These are phyloP conservation scores for Chlorokybus atmophyticus DNA, from an alignment of 139 green algal species.

Conservation along the genomic window DNA sequence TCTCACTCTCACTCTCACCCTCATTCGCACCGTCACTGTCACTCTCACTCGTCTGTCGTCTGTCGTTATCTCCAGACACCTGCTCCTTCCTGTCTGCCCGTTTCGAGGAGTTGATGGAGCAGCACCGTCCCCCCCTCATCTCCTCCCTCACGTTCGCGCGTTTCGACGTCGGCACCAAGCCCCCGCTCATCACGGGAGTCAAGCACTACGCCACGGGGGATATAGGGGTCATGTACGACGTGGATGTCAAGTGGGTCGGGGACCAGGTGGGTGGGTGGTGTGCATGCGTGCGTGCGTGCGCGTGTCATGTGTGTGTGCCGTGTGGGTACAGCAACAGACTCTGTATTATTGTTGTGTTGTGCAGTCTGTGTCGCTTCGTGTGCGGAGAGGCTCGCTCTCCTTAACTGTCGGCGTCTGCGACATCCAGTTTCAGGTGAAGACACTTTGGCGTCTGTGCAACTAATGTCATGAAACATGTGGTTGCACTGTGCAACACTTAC, in stretches of 20 bases:
- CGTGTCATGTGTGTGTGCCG: too few relatives aligned
- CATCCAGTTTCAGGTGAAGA: background rate
- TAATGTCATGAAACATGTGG: too few relatives aligned
- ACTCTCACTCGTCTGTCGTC: too few relatives aligned
- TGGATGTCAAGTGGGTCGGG: background rate
- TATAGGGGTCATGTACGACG: background rate
- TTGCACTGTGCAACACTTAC: too few relatives aligned
- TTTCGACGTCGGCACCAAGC: background rate
- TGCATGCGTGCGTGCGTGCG: too few relatives aligned
- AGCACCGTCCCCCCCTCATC: background rate
- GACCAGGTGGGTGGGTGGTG: too few relatives aligned
- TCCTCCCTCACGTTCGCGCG: background rate
- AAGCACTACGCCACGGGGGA: background rate
- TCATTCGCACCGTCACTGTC: too few relatives aligned
- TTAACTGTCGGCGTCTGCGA: background rate
- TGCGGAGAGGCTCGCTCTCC: background rate
- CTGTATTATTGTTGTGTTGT: too few relatives aligned
- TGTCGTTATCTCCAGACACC: too few relatives aligned
- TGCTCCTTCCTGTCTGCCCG: background rate
- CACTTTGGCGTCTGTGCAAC: too few relatives aligned
- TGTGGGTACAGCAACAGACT: too few relatives aligned
- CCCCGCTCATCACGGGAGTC: background rate
- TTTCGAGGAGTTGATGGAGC: background rate
- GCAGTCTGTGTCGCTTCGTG: background rate
- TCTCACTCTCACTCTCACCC: too few relatives aligned